Evolutionary conservation across 768 basidiomycete genomes (phyloP).

Genomic region (Lactifluus hygrophoroides): DNA sequence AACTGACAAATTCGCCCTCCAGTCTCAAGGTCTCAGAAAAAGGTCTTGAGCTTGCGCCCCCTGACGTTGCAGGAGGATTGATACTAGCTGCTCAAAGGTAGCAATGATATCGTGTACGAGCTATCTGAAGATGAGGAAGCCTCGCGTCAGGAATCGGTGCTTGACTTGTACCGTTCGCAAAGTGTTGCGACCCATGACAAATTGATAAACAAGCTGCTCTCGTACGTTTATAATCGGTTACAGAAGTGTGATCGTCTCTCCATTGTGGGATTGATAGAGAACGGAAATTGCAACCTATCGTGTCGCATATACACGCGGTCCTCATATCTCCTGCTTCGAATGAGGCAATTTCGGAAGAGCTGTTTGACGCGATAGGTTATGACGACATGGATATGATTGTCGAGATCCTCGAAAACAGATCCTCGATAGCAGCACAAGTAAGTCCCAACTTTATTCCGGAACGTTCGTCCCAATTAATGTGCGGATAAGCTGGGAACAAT

Average conservation of each 20-base stretch:
- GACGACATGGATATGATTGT: slow-evolving; percentile 74
- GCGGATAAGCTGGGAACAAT: slow-evolving; percentile 10
- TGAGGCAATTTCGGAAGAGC: slow-evolving; percentile 68
- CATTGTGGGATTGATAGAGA: slow-evolving; percentile 20
- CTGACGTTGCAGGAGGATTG: neutral
- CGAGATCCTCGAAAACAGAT: slow-evolving; percentile 57
- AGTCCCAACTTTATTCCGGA: slow-evolving; percentile 11
- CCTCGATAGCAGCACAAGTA: slow-evolving; percentile 42
- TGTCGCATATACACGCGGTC: slow-evolving; percentile 27
- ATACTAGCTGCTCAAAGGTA: slow-evolving; percentile 6
- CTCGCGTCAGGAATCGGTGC: slow-evolving; percentile 12
- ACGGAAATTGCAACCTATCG: slow-evolving; percentile 23
- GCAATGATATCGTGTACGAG: slow-evolving; percentile 1
- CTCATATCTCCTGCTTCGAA: slow-evolving; percentile 44
- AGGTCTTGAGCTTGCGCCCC: neutral
- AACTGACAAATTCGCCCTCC: slow-evolving; percentile 3
- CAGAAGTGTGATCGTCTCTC: neutral
- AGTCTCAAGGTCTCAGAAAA: slow-evolving; percentile 8
- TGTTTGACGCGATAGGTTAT: slow-evolving; percentile 77
- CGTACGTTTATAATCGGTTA: slow-evolving; percentile 13
- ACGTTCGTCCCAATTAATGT: neutral
- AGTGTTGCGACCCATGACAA: neutral
- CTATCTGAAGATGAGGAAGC: slow-evolving; percentile 12
- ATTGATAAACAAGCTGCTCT: slow-evolving; percentile 14
- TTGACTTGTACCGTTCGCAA: slow-evolving; percentile 14